Base-by-base conservation (phyloP, 1,139 yeast genomes). In the Blastobotrys petasosporus region DNA sequence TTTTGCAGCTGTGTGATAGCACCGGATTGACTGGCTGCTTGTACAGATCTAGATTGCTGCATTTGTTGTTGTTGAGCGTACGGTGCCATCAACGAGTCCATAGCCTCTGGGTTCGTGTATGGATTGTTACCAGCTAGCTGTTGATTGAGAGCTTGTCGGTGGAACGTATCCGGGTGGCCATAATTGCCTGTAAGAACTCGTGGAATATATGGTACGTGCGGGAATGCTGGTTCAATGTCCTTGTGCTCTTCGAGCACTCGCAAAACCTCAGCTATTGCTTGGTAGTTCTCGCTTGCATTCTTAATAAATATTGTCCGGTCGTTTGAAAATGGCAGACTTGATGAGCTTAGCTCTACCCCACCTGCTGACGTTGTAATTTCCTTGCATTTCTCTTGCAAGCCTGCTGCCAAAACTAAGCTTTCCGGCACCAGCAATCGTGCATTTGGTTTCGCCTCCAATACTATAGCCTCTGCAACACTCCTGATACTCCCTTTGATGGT, bases 401-500 rank as follows among this genome's bases (percentile, higher is more conserved):
- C 29, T 1, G 41, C 30, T 2, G 32, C 39, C 13, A 41, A 36
- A 15, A 46, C 45, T 7, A 41, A 13, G 13, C 39, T 32, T 12
- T 46, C 49, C 3, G 41, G 31, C n/a, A 48, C 42, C 36, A 48
- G 10, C 7, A 42, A 28, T 37, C 41, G 37, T 9, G 42, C 39
- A 6, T 39, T 37, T 11, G 37, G 40, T 20, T 34, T 29, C 13
- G 41, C 32, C 10, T 39, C 36, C 12, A 12, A 38, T 25, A 32
- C 16, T 2, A 52, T 75, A 80, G 52, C 49, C 25, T 77, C 75
- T 8, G 94, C 87, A 11, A 84, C 92, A 53, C 78, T 75, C 53
- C 82, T 88, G 1, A 85, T 76, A 0, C 83, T 71, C 0, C 95
- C 95, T 50, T 82, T 71, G 2, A 85, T 81, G 50, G 80, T 77